phyloP scores from a whole-genome alignment of 1,139 yeast species.

The Hanseniaspora uvarum region DNA sequence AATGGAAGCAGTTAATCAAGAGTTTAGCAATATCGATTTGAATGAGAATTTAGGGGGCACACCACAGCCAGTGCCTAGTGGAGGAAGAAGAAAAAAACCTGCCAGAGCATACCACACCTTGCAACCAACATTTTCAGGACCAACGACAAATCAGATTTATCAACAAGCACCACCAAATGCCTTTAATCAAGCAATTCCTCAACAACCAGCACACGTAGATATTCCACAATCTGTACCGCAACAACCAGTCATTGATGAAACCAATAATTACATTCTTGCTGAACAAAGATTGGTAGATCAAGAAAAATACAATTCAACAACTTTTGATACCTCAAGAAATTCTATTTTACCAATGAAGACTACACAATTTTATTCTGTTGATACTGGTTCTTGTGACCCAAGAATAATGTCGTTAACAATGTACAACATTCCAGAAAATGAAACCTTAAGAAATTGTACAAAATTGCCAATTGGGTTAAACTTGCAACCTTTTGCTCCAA shows the following conservation, averaged over 20 bases:
- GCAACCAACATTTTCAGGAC: background rate
- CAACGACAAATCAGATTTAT: background rate
- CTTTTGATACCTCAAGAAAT: slow-evolving; percentile 61
- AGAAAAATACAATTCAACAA: slow-evolving; percentile 36
- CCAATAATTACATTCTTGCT: slow-evolving; percentile 31
- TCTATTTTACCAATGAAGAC: slow-evolving; percentile 77
- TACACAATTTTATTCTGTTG: slow-evolving; percentile 56
- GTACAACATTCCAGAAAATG: slow-evolving; percentile 75
- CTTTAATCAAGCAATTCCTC: background rate
- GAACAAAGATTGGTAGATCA: slow-evolving; percentile 49
- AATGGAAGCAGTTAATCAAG: slow-evolving; percentile 9
- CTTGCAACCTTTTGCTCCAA: slow-evolving; percentile 73
- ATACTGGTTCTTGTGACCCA: slow-evolving; percentile 80
- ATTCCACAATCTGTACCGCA: background rate
- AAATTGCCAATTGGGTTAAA: slow-evolving; percentile 74
- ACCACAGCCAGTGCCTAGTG: background rate
- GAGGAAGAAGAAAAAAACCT: slow-evolving; percentile 17
- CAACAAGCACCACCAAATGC: background rate
- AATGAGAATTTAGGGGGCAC: background rate
- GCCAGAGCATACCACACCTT: slow-evolving; percentile 18
- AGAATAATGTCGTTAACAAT: slow-evolving; percentile 67
- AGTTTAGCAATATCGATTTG: background rate
- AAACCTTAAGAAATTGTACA: slow-evolving; percentile 57
- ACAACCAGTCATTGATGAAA: background rate
- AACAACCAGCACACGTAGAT: background rate